Base-by-base conservation (phyloP, 306 rosid genomes). In the Elaeagnus macrophylla region DNA sequence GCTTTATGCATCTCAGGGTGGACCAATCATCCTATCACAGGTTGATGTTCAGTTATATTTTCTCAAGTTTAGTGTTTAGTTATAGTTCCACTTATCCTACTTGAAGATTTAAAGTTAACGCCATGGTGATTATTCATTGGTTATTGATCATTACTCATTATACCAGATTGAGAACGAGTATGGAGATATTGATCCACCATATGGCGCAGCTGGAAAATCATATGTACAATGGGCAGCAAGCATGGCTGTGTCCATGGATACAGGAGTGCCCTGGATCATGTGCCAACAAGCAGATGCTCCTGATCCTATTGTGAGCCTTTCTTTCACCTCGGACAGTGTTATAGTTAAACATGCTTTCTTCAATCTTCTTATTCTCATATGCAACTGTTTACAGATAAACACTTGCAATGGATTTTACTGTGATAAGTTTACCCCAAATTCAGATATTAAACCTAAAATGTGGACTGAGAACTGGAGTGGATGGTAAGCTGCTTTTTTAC, bases 241-340 rank as follows among this genome's bases (percentile, higher is more conserved):
- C 35, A 91, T 91, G 97, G 97, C 96, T 55, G 65, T 71, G 55
- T 76, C 95, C 55, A 74, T 84, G 72, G 77, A 87, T 68, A 91
- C 96, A 6, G 97, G 97, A 41, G 97, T 91, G 54, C 97, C 97
- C 36, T 91, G 97, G 97, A 82, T 86, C 72, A 91, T 91, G 97
- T 86, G 97, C 79, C 88, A 82, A 73, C 97, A 86, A 70, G 66
- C 63, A 3, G 77, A 91, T 69, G 97, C 97, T 62, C 97, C 97
- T 11, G 79, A 83, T 66, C 95, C 96, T 50, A 83, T 91, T 68
- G 96, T 91, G 75, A 74, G 89, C 74, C 53, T 69, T 44, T 63
- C 53, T 42, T 57, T 50, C 37, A 37, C 20, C 16, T 57, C 51
- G 14, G 8, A 6, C 41, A 51, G 8, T 11, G 20, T 59, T 36